Conservation (phyloP, 1,139 yeast species). For the Blastobotrys petasosporus region DNA sequence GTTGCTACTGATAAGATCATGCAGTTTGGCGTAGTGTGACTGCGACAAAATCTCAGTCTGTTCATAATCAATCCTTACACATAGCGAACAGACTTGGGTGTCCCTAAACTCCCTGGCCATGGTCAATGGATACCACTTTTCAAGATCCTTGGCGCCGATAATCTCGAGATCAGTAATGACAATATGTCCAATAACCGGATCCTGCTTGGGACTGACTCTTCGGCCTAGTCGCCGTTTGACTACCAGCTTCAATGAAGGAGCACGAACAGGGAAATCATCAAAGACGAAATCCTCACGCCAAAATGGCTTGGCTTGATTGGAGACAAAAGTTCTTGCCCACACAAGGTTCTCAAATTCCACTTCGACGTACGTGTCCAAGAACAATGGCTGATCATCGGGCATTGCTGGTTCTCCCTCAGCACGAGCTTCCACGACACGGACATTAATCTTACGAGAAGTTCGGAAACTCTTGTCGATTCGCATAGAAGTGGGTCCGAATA, state of each 20-base stretch:
- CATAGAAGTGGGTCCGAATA: constrained; percentile 35
- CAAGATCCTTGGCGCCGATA: constrained; percentile 16
- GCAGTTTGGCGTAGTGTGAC: constrained; percentile 52
- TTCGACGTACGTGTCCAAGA: constrained; percentile 42
- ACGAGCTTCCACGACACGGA: constrained; percentile 53
- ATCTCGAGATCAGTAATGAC: constrained; percentile 16
- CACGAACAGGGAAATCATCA: constrained; percentile 30
- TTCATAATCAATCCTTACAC: constrained; percentile 48
- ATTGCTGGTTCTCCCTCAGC: constrained; percentile 1
- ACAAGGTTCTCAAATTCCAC: constrained; percentile 50
- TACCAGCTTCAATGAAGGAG: constrained; percentile 22
- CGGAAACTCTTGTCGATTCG: constrained; percentile 39
- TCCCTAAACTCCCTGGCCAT: constrained; percentile 11
- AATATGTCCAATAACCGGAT: constrained; percentile 29
- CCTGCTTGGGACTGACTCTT: constrained; percentile 29
- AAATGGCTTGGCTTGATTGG: constrained; percentile 43
- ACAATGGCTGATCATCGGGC: constrained; percentile 14
- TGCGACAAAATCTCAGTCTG: constrained; percentile 60
- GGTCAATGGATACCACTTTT: constrained; percentile 22
- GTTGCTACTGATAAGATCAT: constrained; percentile 26
- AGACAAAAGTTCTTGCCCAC: constrained; percentile 53
- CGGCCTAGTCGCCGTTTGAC: constrained; percentile 22
- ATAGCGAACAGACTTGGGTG: constrained; percentile 28
- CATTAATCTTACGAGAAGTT: constrained; percentile 47
- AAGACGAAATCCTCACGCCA: constrained; percentile 56